Percentiles rank a stretch among this genome's conserved stretches.
Evolutionary conservation across 23 red algal species (phyloP).

Genomic region (Chondrus crispus): DNA sequence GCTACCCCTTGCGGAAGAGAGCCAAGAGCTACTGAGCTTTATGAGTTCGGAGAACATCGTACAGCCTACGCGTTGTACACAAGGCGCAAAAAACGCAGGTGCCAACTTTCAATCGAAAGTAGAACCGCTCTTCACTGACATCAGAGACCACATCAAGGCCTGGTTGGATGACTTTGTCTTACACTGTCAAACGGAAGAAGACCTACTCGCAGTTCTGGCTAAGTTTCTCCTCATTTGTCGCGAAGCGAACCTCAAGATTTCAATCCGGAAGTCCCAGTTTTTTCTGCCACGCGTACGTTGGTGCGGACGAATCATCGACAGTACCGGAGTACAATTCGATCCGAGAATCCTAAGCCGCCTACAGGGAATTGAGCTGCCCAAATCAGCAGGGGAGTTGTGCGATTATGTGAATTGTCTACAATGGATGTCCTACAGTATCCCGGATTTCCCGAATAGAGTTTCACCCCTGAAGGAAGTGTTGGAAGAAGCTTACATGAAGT

Average conservation of each 20-base stretch:
- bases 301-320: conserved; percentile 32
- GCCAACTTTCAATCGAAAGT: conserved; percentile 40
- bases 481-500: neutral
- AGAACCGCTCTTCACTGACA: neutral
- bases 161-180: conserved; percentile 34
- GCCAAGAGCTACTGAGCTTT: conserved; percentile 3
- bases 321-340: neutral
- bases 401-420: neutral
- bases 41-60: neutral
- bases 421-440: neutral
- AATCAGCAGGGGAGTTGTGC: neutral
- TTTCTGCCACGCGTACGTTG: neutral
- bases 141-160: conserved; percentile 17
- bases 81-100: neutral
- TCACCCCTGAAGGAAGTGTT: neutral
- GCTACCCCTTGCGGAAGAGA: neutral
- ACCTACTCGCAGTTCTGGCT: neutral
- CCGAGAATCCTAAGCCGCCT: neutral
- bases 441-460: neutral
- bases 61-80: neutral
- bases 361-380: neutral
- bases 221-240: conserved; percentile 14
- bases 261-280: neutral
- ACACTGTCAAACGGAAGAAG: neutral
- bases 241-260: neutral